Conservation (phyloP, 2,329 filamentous ascomycete species). For the Penicillium sp. region DNA sequence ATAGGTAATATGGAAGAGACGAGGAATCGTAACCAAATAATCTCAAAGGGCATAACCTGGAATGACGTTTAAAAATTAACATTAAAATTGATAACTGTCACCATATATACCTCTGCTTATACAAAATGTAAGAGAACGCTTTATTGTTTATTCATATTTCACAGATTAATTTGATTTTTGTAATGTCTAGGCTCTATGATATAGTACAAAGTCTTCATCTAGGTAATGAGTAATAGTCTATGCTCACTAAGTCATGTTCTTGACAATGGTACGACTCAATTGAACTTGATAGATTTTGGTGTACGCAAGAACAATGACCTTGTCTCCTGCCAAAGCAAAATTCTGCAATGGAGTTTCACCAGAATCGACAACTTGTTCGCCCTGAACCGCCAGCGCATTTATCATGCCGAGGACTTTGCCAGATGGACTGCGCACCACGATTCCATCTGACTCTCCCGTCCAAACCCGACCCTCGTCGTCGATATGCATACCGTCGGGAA, state of each 20-base stretch:
- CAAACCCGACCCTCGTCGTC: conserved; percentile 21
- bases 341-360: background rate
- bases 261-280: background rate
- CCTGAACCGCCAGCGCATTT: conserved; percentile 9
- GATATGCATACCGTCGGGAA: conserved; percentile 20
- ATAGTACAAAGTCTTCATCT: too few relatives aligned
- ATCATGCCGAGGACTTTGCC: conserved; percentile 20
- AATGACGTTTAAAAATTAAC: too few relatives aligned
- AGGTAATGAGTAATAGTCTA: too few relatives aligned
- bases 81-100: too few relatives aligned
- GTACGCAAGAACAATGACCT: background rate
- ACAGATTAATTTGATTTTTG: too few relatives aligned
- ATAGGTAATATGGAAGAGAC: too few relatives aligned
- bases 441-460: conserved; percentile 21
- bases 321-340: background rate
- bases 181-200: too few relatives aligned
- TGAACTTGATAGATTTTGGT: background rate
- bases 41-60: too few relatives aligned
- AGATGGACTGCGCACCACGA: conserved; percentile 16
- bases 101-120: too few relatives aligned
- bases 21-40: too few relatives aligned
- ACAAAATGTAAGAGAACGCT: too few relatives aligned
- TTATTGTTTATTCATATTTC: too few relatives aligned
- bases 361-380: background rate
- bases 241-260: conserved; percentile 1